A percentile compares a stretch with the other conserved stretches of the same genome.
phyloP scores from a whole-genome alignment of 1,284 basidiomycete genomes.

The Polyporus tsugae region DNA sequence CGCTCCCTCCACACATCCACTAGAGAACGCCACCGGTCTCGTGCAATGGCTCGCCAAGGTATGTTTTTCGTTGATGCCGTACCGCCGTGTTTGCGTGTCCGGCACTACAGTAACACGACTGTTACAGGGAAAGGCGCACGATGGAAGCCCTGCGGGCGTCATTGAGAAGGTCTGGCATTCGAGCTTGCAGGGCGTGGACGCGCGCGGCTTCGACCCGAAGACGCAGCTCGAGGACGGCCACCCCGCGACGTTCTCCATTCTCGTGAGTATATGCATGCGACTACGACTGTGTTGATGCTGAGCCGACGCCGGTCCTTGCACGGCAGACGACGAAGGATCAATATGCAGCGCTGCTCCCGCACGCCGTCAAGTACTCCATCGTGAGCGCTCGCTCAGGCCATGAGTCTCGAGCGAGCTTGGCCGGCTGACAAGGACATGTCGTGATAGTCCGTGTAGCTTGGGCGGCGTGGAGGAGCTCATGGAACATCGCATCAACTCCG shows the following conservation, averaged over 20 bases:
- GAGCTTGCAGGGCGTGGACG: conserved; percentile 73
- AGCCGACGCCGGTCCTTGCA: conserved; percentile 1
- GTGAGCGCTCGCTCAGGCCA: conserved; percentile 52
- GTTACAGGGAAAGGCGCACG: conserved; percentile 43
- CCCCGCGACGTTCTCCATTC: conserved; percentile 82
- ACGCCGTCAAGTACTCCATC: conserved; percentile 73
- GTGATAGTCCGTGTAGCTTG: conserved; percentile 78
- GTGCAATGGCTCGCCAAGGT: conserved; percentile 74
- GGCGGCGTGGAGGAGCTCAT: conserved; percentile 92
- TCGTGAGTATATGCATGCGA: conserved; percentile 49
- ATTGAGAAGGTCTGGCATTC: conserved; percentile 82
- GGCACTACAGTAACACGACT: conserved; percentile 15
- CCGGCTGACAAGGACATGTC: not conserved
- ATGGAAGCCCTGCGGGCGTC: conserved; percentile 71
- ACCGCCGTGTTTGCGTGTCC: conserved; percentile 34
- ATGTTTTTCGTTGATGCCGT: conserved; percentile 37
- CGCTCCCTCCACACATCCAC: conserved; percentile 87
- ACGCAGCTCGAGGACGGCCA: conserved; percentile 86
- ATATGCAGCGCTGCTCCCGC: conserved; percentile 67
- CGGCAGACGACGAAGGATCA: conserved; percentile 57
- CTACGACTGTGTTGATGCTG: too few species aligned
- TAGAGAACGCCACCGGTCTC: conserved; percentile 74
- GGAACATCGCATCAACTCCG: conserved; percentile 77
- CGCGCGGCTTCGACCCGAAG: conserved; percentile 73
- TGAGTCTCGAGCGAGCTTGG: not conserved